Evolutionary conservation across 2,329 filamentous ascomycete genomes (phyloP), one percentile per base, ranked within the genome.

Genomic region (Hypoxylon sp.): DNA sequence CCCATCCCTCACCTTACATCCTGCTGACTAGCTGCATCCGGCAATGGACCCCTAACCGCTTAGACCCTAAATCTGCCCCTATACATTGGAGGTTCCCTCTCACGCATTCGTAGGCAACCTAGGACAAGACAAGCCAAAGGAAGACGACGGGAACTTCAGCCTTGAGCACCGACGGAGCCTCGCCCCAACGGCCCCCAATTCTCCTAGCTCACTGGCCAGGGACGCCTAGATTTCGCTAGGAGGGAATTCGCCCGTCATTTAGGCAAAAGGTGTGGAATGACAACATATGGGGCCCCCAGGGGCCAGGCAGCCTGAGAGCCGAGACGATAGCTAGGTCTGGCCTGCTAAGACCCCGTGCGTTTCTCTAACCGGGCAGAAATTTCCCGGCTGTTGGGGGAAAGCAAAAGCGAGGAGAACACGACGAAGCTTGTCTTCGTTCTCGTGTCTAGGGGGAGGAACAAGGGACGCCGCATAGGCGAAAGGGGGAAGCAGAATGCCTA

Each of bases 201-300:
- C 45, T 45, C 30, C 38, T 57, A 32, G 52, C 32, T 30, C 40
- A 42, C 49, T 24, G 33, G 45, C 57, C 33, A 69, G 61, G 55
- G 57, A 51, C 30, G 61, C 59, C 64, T 67, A 69, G 67, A 63
- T 61, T n/a, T 67, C 64, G 62, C 65, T 60, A 62, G 61, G 65
- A 61, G 62, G 62, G 51, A 68, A 67, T 67, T 70, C 52, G 53
- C 60, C 57, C 64, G 69, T 60, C 66, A 72, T 72, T 73, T 73
- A 73, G 71, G 71, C 71, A 73, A 72, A 71, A 72, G 48, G 64
- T 68, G 60, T 60, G 64, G 66, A 57, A 64, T 65, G 64, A 71
- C 67, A 68, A 52, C 65, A 65, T 65, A 68, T 65, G 62, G 58
- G 54, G 46, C 46, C 28, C 44, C 58, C 54, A 48, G 67, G 54